phyloP scores from a whole-genome alignment of 352 stramenopile genomes.

The Globisporangium apiculatum region DNA sequence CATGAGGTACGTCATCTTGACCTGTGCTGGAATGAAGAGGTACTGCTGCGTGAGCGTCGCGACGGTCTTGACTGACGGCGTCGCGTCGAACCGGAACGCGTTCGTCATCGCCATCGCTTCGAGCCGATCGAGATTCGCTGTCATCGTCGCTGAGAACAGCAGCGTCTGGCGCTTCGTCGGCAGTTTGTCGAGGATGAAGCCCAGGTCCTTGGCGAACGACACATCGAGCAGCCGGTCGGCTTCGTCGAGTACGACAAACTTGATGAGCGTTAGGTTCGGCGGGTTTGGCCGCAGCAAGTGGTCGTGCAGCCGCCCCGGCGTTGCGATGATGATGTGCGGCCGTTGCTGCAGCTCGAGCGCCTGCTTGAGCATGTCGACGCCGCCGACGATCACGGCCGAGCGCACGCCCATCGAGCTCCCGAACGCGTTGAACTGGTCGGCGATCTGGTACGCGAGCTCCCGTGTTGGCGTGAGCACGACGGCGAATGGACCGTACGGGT shows the following conservation, averaged over 20 bases:
- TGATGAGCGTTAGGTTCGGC: slow-evolving; percentile 95
- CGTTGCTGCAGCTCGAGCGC: slow-evolving; percentile 89
- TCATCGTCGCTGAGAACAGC: slow-evolving; percentile 99
- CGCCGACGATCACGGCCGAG: slow-evolving; percentile 92
- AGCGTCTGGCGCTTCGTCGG: slow-evolving; percentile 92
- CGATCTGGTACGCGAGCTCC: slow-evolving; percentile 98
- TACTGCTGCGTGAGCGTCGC: slow-evolving; percentile 95
- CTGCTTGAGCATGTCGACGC: slow-evolving; percentile 94
- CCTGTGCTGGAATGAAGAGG: slow-evolving; percentile 95
- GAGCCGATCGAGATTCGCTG: slow-evolving; percentile 96
- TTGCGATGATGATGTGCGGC: slow-evolving; percentile 98
- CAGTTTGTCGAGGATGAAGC: slow-evolving; percentile 80
- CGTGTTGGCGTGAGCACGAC: slow-evolving; percentile 95
- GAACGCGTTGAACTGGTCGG: slow-evolving; percentile 95
- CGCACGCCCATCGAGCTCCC: slow-evolving; percentile 88
- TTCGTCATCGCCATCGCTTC: slow-evolving; percentile 93
- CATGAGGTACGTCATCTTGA: slow-evolving; percentile 96
- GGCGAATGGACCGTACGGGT: slow-evolving; percentile 94
- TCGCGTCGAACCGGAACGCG: slow-evolving; percentile 69
- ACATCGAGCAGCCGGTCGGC: slow-evolving; percentile 96
- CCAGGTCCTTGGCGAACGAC: slow-evolving; percentile 84
- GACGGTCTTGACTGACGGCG: slow-evolving; percentile 84
- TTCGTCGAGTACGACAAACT: slow-evolving; percentile 98
- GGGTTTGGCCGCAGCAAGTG: slow-evolving; percentile 98
- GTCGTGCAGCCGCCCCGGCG: slow-evolving; percentile 96